Base-by-base conservation (phyloP, 257 asterid species). In the Anisodus acutangulus region DNA sequence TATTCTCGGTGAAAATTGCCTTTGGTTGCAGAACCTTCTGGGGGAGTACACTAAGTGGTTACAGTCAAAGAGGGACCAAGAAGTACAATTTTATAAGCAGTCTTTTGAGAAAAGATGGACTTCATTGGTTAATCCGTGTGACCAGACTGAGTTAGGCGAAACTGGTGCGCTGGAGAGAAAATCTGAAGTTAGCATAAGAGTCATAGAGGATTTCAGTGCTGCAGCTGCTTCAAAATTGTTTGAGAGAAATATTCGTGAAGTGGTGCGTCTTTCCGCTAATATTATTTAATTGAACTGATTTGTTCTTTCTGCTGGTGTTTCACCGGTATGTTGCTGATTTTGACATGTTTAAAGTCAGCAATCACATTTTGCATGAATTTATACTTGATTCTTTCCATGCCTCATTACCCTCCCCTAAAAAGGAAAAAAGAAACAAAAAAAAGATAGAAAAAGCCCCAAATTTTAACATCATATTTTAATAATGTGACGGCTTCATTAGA, bases 171-270 rank as follows among this genome's bases (percentile, higher is more conserved):
- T 91, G 67, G 92, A 81, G 87, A 87, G 85, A 83, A 91, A 88
- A 85, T 87, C 91, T 81, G 97, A 92, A 64, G 84, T 81, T 71
- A 88, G 94, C 83, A 80, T 86, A 85, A 85, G 87, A 86, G 94
- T 91, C 87, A 58, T 97, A 22, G 92, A 84, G 59, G 94, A 93
- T 83, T 95, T 97, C 87, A 94, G 97, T 90, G 92, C 93, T 19
- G 86, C 93, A 67, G 97, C 99, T 87, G 98, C 98, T 84, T 92
- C 97, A 45, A 97, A 93, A 88, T 81, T 95, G 89, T 94, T 97
- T 35, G 98, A 97, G 84, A 98, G 94, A 91, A 97, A 95, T 91
- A 94, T 97, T 71, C 97, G 98, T 71, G 97, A 97, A 97, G 93
- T 86, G 89, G 98, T 93, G 84, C 87, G 91, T 84, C 71, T 85